Conservation (phyloP, 805 yeast genomes). For the Kluyveromyces nonfermentans region DNA sequence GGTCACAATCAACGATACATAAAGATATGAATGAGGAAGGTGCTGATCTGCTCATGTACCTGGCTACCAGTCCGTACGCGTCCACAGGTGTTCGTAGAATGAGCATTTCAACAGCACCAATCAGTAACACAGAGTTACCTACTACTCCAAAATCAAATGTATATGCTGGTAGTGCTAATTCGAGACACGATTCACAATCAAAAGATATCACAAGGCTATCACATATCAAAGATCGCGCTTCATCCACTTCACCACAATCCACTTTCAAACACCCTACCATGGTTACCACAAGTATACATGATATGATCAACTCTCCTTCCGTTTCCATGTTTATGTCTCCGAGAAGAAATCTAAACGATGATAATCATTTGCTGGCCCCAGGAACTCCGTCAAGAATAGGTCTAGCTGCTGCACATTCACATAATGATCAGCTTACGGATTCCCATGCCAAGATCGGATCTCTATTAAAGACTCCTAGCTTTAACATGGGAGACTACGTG, state of each 20-base stretch:
- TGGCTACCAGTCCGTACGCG: constrained; percentile 29
- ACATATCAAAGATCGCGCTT: constrained; percentile 20
- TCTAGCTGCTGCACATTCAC: background rate
- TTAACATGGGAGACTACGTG: constrained; percentile 31
- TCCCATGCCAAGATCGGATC: constrained; percentile 1
- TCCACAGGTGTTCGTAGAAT: constrained; percentile 1
- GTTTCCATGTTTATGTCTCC: constrained; percentile 7
- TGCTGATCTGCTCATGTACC: constrained; percentile 29
- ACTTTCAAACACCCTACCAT: constrained; percentile 21
- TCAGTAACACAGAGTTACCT: constrained; percentile 8
- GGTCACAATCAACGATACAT: constrained; percentile 1
- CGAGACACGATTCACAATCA: constrained; percentile 1
- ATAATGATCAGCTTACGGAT: background rate
- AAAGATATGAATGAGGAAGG: constrained; percentile 21
- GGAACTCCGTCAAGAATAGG: constrained; percentile 22
- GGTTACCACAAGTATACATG: constrained; percentile 2
- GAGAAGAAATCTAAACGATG: constrained; percentile 7
- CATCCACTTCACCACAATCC: constrained; percentile 21
- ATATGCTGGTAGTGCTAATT: constrained; percentile 4
- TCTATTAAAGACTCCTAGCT: constrained; percentile 25
- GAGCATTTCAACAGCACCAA: background rate
- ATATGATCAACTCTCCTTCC: constrained; percentile 24
- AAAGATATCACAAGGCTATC: constrained; percentile 22
- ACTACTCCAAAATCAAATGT: constrained; percentile 19
- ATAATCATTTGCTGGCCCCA: constrained; percentile 10